These are phyloP conservation scores for Hawksworthiomyces lignivorus DNA, from an alignment of 2,329 filamentous ascomycete species.

Conservation along the genomic window DNA sequence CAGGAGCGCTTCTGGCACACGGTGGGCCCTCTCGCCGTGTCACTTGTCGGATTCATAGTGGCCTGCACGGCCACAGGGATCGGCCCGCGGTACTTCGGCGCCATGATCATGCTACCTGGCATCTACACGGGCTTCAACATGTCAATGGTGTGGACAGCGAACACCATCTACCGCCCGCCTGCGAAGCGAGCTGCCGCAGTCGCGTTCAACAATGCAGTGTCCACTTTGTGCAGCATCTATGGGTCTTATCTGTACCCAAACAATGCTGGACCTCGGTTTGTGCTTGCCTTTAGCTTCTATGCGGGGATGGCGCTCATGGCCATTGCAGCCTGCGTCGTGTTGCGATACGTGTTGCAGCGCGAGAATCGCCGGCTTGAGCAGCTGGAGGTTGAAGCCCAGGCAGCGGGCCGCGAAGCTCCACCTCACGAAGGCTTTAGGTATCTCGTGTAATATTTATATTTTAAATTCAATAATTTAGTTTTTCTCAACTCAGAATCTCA, in stretches of 20 bases:
- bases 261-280: too few relatives aligned
- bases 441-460: too few relatives aligned
- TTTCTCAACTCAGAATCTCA: too few relatives aligned
- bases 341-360: too few relatives aligned
- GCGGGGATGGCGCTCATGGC: too few relatives aligned
- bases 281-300: too few relatives aligned
- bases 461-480: too few relatives aligned
- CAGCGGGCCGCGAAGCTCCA: too few relatives aligned
- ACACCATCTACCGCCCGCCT: constrained; percentile 65
- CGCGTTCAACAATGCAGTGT: constrained; percentile 67
- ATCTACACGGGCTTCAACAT: constrained; percentile 59
- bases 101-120: constrained; percentile 57
- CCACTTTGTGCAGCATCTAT: constrained; percentile 63
- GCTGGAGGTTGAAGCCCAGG: too few relatives aligned
- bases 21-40: constrained; percentile 51
- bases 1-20: constrained; percentile 68
- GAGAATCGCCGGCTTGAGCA: too few relatives aligned
- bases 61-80: constrained; percentile 53
- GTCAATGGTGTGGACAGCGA: constrained; percentile 65
- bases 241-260: constrained; percentile 28
- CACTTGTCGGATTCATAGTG: constrained; percentile 58
- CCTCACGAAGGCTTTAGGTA: too few relatives aligned
- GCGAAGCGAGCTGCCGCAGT: constrained; percentile 62
- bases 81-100: constrained; percentile 58
- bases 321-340: too few relatives aligned